Evolutionary conservation across 2,329 filamentous ascomycete genomes (phyloP), one percentile per base, ranked within the genome.

Genomic region (Aspergillus versicolor): DNA sequence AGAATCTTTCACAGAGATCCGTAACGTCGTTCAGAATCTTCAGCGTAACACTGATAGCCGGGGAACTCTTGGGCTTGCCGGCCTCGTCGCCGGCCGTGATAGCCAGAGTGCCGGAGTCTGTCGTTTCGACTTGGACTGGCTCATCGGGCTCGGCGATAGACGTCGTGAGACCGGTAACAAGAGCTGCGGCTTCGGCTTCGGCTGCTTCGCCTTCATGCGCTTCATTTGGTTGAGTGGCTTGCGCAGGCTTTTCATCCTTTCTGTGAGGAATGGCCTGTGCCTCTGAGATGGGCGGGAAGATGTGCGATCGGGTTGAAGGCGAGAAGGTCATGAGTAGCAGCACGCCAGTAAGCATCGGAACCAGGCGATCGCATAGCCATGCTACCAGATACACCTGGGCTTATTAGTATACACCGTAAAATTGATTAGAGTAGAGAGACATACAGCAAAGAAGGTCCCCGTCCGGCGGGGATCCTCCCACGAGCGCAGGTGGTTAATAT

Each of bases 171-270:
- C 87, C 84, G 54, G 87, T 88, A 58, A 94, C 87, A 59, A 94
- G 88, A 68, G 91, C 92, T 63, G 84, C 87, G 1, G 91, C 91
- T 70, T 95, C 91, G 59, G 89, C 84, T 70, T 95, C 91, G 1
- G 91, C 88, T 0, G 90, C 89, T 70, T 94, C 90, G 27, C 91
- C 91, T 69, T 91, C 88, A 73, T 91, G 84, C 62, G 91, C 90
- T 70, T 95, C 27, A 9, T 30, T 30, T 30, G 9, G 4, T 89
- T 0, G 90, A 0, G 90, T 90, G 21, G n/a, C n/a, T 22, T 44
- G 24, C 15, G 17, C 15, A 0, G 13, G 9, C 5, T 38, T 24
- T 17, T 54, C 34, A 5, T 32, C 30, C 9, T 27, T 43, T 9
- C 17, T 15, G 9, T 19, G 13, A 15, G 15, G 13, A 47, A 21